Percentiles rank a stretch among this genome's conserved stretches.
phyloP scores from a whole-genome alignment of 192 early-diverging fungal genomes.

The Physocladia obscura region DNA sequence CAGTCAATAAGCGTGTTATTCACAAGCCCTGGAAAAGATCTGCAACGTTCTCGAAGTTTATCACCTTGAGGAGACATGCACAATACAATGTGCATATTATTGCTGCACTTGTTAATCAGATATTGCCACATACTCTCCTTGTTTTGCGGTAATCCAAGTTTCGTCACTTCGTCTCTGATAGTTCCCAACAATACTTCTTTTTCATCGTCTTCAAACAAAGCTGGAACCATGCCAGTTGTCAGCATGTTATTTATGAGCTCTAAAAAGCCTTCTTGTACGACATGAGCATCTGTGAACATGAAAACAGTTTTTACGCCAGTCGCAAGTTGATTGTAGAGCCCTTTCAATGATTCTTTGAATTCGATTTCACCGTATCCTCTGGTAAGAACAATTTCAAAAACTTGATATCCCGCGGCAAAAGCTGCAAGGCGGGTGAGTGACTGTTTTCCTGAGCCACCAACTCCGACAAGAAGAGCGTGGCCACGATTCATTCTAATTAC shows the following conservation, averaged over 20 bases:
- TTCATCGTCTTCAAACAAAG: conserved; percentile 62
- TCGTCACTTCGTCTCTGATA: conserved; percentile 54
- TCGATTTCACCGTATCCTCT: conserved; percentile 60
- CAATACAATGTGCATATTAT: conserved; percentile 60
- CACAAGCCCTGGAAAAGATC: conserved; percentile 61
- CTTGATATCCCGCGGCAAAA: conserved; percentile 55
- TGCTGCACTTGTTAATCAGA: conserved; percentile 58
- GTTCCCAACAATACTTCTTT: conserved; percentile 51
- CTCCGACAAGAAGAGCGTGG: conserved; percentile 58
- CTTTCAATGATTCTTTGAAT: conserved; percentile 56
- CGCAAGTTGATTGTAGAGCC: conserved; percentile 49
- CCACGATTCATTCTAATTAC: conserved; percentile 59
- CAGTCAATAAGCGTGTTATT: conserved; percentile 69
- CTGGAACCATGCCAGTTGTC: conserved; percentile 62
- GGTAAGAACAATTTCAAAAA: conserved; percentile 60
- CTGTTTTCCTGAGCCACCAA: conserved; percentile 65
- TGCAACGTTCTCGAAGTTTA: conserved; percentile 56
- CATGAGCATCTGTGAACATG: conserved; percentile 65
- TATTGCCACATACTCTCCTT: conserved; percentile 62
- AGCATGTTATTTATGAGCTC: conserved; percentile 68
- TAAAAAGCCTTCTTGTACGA: conserved; percentile 63
- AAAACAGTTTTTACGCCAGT: conserved; percentile 56
- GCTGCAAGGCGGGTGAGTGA: conserved; percentile 56
- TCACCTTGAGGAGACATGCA: conserved; percentile 68
- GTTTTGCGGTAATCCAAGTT: conserved; percentile 51